Evolutionary conservation across 345 rosid species (phyloP).

Genomic region (Lepidium didymum): DNA sequence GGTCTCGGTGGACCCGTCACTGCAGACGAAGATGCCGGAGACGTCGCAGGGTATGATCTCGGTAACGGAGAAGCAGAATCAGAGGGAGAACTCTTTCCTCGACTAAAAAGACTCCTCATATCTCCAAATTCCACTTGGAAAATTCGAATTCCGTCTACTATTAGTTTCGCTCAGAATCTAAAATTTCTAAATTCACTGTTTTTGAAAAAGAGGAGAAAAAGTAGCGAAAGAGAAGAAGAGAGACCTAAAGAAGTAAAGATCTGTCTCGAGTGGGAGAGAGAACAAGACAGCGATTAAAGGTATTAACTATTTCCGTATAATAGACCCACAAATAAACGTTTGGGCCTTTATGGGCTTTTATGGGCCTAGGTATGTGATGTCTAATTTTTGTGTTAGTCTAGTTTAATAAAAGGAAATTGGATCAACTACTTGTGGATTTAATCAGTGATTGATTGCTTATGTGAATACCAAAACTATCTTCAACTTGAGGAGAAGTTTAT

Average conservation of each 20-base stretch:
- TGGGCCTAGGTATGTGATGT: not conserved
- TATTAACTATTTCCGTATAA: not conserved
- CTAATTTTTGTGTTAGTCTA: not conserved
- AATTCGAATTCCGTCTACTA: constrained; percentile 2
- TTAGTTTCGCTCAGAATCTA: not conserved
- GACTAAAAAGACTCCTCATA: constrained; percentile 40
- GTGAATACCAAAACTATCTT: no score
- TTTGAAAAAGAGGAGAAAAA: constrained; percentile 2
- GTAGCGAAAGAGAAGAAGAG: not conserved
- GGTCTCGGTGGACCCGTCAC: constrained; percentile 97
- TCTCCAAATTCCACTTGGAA: not conserved
- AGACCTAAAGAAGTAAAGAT: constrained; percentile 13
- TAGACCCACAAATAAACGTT: not conserved
- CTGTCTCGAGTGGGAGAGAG: not conserved
- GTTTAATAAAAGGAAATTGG: no score
- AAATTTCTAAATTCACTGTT: not conserved
- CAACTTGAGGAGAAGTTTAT: no score
- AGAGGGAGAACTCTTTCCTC: constrained; percentile 32
- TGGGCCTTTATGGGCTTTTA: not conserved
- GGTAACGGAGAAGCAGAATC: constrained; percentile 32
- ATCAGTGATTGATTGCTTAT: no score
- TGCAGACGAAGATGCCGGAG: constrained; percentile 36
- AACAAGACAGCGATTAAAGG: not conserved
- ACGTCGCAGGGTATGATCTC: constrained; percentile 26
- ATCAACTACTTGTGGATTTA: no score